phyloP scores from a whole-genome alignment of 495 filamentous ascomycete genomes.

The Penicillium cinerascens region DNA sequence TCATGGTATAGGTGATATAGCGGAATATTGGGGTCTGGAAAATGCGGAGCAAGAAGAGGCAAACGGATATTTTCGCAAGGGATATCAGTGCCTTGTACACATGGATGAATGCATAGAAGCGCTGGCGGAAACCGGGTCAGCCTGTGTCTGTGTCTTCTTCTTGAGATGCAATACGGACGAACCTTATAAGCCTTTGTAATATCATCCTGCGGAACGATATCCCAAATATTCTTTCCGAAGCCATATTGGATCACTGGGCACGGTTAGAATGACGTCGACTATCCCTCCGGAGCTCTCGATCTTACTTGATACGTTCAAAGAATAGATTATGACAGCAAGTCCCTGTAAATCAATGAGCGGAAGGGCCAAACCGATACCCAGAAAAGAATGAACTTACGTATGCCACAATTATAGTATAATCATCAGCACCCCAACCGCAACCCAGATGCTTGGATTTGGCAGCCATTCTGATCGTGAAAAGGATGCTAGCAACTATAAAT shows the following conservation, averaged over 20 bases:
- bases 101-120: conserved; percentile 26
- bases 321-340: conserved; percentile 19
- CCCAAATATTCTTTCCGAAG: conserved; percentile 32
- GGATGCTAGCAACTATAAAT: conserved; percentile 21
- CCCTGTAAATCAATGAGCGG: conserved; percentile 1
- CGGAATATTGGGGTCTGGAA: conserved; percentile 35
- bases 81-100: conserved; percentile 36
- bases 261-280: conserved; percentile 1
- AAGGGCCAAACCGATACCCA: too few relatives aligned
- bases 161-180: background rate
- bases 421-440: conserved; percentile 34
- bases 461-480: conserved; percentile 23
- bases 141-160: too few relatives aligned
- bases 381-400: conserved; percentile 13
- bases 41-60: conserved; percentile 44
- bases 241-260: conserved; percentile 25
- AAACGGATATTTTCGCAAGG: conserved; percentile 50
- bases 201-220: conserved; percentile 14
- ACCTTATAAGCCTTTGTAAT: conserved; percentile 29
- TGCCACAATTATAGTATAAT: conserved; percentile 27
- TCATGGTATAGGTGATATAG: conserved; percentile 27
- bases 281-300: background rate
- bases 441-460: conserved; percentile 28
- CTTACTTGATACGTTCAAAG: conserved; percentile 18
- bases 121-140: conserved; percentile 3